These are phyloP conservation scores for Oxytropis ochrocephala DNA, from an alignment of 306 rosid genomes.

Conservation along the genomic window DNA sequence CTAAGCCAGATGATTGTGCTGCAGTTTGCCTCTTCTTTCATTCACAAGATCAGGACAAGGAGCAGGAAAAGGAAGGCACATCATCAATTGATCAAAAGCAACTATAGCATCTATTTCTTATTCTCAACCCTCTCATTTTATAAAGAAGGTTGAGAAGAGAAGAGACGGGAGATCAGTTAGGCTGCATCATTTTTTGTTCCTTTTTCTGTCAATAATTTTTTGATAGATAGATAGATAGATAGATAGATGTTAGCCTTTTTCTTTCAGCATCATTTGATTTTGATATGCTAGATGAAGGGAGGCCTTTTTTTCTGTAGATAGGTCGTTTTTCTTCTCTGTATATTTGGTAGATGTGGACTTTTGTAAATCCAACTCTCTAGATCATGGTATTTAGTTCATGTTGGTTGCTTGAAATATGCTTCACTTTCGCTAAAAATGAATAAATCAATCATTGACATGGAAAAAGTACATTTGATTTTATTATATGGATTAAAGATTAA, in stretches of 20 bases:
- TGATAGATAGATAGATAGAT: too few relatives aligned
- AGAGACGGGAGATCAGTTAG: not conserved
- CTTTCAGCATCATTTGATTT: not conserved
- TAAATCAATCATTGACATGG: too few relatives aligned
- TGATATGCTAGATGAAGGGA: conserved; percentile 1
- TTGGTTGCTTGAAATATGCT: not conserved
- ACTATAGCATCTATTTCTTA: too few relatives aligned
- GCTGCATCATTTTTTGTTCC: not conserved
- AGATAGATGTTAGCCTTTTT: conserved; percentile 13
- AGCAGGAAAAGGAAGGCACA: too few relatives aligned
- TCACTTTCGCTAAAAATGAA: too few relatives aligned
- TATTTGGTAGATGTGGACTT: conserved; percentile 16
- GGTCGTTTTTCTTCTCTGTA: not conserved
- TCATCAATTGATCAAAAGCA: too few relatives aligned
- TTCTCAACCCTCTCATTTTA: too few relatives aligned
- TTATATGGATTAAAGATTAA: too few relatives aligned
- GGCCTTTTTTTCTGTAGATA: conserved; percentile 12
- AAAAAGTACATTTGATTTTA: too few relatives aligned
- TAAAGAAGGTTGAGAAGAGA: too few relatives aligned
- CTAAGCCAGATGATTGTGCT: conserved; percentile 76
- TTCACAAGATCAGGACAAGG: too few relatives aligned
- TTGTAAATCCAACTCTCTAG: conserved; percentile 25
- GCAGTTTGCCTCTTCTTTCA: conserved; percentile 77
- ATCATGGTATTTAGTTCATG: not conserved
- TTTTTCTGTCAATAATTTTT: conserved; percentile 6